Conservation (phyloP, 257 asterid species). For the Verbascum thapsus region DNA sequence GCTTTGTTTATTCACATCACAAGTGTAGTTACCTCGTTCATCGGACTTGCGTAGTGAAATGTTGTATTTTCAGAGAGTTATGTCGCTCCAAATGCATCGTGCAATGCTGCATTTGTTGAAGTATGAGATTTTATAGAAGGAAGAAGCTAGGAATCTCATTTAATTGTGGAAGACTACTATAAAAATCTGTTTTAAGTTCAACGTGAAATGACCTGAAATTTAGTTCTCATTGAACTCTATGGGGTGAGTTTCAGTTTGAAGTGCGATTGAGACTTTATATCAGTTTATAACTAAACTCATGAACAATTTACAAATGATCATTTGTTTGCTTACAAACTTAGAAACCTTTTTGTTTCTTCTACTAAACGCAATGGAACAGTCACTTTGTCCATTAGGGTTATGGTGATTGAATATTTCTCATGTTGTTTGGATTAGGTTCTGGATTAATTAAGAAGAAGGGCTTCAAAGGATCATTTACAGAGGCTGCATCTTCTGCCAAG, state of each 20-base stretch:
- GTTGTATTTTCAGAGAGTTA: background rate
- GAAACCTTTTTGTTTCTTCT: constrained; percentile 3
- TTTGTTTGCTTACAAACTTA: background rate
- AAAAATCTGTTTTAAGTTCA: background rate
- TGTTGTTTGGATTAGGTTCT: constrained; percentile 49
- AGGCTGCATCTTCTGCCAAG: constrained; percentile 89
- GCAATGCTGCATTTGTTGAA: background rate
- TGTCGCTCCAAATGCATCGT: constrained; percentile 5
- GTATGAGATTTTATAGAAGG: background rate
- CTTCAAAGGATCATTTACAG: constrained; percentile 71
- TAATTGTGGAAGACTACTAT: no score
- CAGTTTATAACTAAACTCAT: background rate
- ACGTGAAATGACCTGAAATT: background rate
- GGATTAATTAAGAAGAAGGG: constrained; percentile 80
- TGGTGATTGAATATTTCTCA: background rate
- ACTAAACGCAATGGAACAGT: background rate
- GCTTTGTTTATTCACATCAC: background rate
- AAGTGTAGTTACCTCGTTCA: background rate
- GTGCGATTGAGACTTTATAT: background rate
- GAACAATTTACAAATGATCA: background rate
- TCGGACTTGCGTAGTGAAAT: background rate
- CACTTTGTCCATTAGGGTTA: background rate
- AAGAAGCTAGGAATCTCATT: background rate
- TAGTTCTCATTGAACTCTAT: background rate
- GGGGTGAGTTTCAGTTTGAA: constrained; percentile 5